These are phyloP conservation scores for Aureobasidium sp. DNA, from an alignment of 2,329 filamentous ascomycete species.

Conservation along the genomic window DNA sequence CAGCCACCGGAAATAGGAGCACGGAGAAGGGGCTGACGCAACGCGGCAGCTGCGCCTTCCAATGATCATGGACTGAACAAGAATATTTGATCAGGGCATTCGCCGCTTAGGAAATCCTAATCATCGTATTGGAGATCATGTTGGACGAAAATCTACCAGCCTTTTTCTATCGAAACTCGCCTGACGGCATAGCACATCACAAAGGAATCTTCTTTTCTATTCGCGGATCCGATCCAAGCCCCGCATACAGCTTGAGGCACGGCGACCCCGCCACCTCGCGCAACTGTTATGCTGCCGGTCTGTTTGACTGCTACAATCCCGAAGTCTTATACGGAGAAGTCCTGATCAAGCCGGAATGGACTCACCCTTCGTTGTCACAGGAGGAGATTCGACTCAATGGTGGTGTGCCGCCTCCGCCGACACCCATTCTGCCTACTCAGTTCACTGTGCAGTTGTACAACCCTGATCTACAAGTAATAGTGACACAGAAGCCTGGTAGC, in stretches of 20 bases:
- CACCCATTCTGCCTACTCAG: slow-evolving; percentile 66
- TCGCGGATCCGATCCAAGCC: slow-evolving; percentile 70
- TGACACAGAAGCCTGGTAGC: slow-evolving; percentile 64
- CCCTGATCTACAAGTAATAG: slow-evolving; percentile 71
- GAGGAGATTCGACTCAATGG: slow-evolving; percentile 69
- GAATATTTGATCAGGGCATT: slow-evolving; percentile 4
- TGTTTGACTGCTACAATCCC: slow-evolving; percentile 73
- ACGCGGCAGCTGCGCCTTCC: slow-evolving; percentile 8
- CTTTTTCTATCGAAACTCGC: slow-evolving; percentile 52
- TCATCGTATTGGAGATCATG: slow-evolving; percentile 46
- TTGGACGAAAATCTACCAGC: slow-evolving; percentile 88
- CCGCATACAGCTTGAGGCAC: slow-evolving; percentile 74
- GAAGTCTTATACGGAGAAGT: slow-evolving; percentile 85
- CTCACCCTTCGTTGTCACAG: slow-evolving; percentile 70
- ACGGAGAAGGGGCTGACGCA: slow-evolving; percentile 2
- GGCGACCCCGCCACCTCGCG: slow-evolving; percentile 63
- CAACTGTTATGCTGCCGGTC: slow-evolving; percentile 79
- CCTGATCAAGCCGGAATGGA: slow-evolving; percentile 75
- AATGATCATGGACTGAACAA: background rate
- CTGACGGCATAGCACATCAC: slow-evolving; percentile 45
- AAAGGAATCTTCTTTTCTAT: slow-evolving; percentile 52
- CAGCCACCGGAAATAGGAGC: background rate
- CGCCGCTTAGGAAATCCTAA: background rate
- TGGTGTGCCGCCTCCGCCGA: slow-evolving; percentile 56
- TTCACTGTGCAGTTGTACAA: slow-evolving; percentile 91